Percentiles rank a stretch among this genome's conserved stretches.
phyloP scores from a whole-genome alignment of 805 yeast genomes.

The Candida ulmi region DNA sequence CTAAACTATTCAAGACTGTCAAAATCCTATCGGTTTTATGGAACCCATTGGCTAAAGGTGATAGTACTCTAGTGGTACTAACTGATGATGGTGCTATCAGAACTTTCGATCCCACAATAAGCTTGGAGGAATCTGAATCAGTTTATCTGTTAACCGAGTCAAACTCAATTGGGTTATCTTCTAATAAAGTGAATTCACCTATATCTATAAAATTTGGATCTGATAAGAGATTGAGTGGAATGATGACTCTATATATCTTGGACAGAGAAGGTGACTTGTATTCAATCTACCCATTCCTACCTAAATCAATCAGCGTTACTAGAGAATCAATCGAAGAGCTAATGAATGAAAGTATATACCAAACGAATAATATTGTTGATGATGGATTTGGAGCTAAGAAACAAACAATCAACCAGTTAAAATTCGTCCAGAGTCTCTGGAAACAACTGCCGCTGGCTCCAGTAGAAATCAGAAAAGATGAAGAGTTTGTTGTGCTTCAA shows the following conservation, averaged over 20 bases:
- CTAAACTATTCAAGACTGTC: constrained; percentile 21
- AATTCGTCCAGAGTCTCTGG: constrained; percentile 29
- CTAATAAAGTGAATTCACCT: constrained; percentile 16
- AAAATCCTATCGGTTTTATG: constrained; percentile 35
- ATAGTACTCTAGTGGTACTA: constrained; percentile 38
- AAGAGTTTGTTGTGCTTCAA: constrained; percentile 17
- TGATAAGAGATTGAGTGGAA: constrained; percentile 27
- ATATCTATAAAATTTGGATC: constrained; percentile 22
- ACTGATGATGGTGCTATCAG: constrained; percentile 27
- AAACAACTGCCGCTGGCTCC: constrained; percentile 18
- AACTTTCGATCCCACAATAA: constrained; percentile 30
- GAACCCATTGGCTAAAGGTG: constrained; percentile 38
- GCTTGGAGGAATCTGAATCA: constrained; percentile 21
- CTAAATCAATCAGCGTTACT: constrained; percentile 36
- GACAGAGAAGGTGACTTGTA: constrained; percentile 55
- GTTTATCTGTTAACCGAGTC: constrained; percentile 16
- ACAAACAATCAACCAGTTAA: constrained; percentile 28
- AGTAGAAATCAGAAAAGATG: constrained; percentile 17
- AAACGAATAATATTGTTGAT: constrained; percentile 23
- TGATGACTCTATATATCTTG: constrained; percentile 47
- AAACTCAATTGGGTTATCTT: constrained; percentile 14
- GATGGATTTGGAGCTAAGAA: constrained; percentile 3
- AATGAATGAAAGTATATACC: constrained; percentile 28
- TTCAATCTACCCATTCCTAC: constrained; percentile 60
- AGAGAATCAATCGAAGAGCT: constrained; percentile 25